Evolutionary conservation across 306 rosid genomes (phyloP).

Genomic region (Trifolium dubium): DNA sequence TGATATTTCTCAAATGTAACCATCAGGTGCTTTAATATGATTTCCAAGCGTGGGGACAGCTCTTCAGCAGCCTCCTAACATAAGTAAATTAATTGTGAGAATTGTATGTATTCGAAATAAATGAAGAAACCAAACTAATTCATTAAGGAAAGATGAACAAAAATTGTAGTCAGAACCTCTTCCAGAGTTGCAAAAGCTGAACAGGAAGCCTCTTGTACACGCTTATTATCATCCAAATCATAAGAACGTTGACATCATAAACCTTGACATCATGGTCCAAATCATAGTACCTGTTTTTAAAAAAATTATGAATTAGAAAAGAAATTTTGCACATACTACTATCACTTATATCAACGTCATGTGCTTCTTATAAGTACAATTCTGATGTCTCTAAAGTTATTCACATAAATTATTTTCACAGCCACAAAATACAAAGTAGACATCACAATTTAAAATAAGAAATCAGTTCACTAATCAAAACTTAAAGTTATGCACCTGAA

Average conservation of each 20-base stretch:
- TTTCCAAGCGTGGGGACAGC: constrained; percentile 88
- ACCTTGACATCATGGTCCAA: constrained; percentile 58
- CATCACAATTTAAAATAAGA: too few species aligned
- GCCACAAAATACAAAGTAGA: too few species aligned
- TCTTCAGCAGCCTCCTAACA: constrained; percentile 93
- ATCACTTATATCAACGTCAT: not conserved
- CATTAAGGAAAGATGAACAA: constrained; percentile 38
- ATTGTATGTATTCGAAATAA: constrained; percentile 6
- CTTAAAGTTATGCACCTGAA: too few species aligned
- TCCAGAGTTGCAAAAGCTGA: constrained; percentile 99
- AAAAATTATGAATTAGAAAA: not conserved
- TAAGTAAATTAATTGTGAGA: constrained; percentile 40
- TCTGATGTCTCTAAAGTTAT: too few species aligned
- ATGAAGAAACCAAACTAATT: constrained; percentile 31
- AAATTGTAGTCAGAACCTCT: constrained; percentile 75
- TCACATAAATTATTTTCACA: too few species aligned
- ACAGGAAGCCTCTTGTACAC: constrained; percentile 99
- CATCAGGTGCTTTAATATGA: constrained; percentile 85
- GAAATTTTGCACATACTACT: not conserved
- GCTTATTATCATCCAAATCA: constrained; percentile 95
- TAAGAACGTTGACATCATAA: constrained; percentile 84
- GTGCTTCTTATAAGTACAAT: not conserved
- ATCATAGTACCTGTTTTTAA: not conserved
- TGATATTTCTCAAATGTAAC: constrained; percentile 96
- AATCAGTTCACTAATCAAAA: too few species aligned